Evolutionary conservation across 768 basidiomycete genomes (phyloP).

Genomic region (Cystofilobasidium capitatum): DNA sequence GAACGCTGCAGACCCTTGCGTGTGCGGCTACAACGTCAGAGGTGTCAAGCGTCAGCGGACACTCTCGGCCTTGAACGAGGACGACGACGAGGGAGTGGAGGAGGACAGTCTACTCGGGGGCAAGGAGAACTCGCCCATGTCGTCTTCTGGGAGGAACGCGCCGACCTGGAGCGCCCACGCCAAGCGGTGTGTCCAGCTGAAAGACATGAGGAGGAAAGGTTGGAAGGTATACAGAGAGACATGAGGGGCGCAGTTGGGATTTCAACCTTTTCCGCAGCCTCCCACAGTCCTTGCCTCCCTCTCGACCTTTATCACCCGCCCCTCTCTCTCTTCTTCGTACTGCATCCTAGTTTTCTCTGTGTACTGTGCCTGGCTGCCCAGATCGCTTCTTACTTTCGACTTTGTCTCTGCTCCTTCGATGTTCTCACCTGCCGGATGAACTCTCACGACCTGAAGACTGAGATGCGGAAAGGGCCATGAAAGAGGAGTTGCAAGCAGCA

Average conservation of each 20-base stretch:
- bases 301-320: too few species aligned
- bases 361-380: too few species aligned
- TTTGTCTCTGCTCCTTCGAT: too few species aligned
- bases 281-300: too few species aligned
- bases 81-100: not conserved
- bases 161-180: not conserved
- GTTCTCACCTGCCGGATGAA: too few species aligned
- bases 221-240: not conserved
- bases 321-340: too few species aligned
- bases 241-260: not conserved
- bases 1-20: not conserved
- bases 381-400: too few species aligned
- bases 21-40: not conserved
- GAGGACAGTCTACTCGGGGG: constrained; percentile 1
- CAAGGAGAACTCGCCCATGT: not conserved
- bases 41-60: not conserved
- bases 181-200: not conserved
- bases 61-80: not conserved
- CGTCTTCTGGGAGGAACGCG: not conserved
- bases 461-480: not conserved
- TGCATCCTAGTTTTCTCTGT: too few species aligned
- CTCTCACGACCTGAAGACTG: too few species aligned
- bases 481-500: constrained; percentile 2
- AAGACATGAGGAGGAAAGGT: not conserved
- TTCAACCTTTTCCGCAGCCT: not conserved